Base-by-base conservation (phyloP, 2,329 filamentous ascomycete genomes). In the Pyrenochaeta sp. region DNA sequence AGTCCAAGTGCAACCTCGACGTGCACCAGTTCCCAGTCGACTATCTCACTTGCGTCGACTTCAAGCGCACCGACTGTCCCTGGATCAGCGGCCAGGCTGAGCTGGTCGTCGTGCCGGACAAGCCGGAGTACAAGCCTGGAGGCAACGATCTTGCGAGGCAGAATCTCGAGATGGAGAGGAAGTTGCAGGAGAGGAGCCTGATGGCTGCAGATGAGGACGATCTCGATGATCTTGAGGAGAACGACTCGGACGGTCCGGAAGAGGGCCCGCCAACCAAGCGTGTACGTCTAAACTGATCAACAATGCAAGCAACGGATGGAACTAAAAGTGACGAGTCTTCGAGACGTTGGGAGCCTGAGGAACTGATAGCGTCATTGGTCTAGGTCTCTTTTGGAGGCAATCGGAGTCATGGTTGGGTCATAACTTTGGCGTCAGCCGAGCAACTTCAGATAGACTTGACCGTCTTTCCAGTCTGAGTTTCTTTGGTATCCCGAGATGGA, bases 1-100 rank as follows among this genome's bases (percentile, higher is more conserved):
- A 65, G 15, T 72, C 70, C 19, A 58, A 67, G 15, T 72, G 69
- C 24, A 68, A 72, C 41, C 63, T 77, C 13, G 73, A 77, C 39
- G 46, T 67, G 6, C 54, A 62, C 2, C 50, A 64, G 18, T 68
- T 63, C 21, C 64, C 64, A 0, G 65, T 78, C 21, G 38, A 61
- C 3, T 77, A 78, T 55, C 61, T 80, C 35, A 78, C 77, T 1
- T 78, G 76, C 53, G 66, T 63, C 9, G 61, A 68, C 8, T 65
- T 81, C 29, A 57, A 65, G n/a, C 58, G 60, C 13, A 52, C 55
- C 43, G 68, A 78, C 58, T 61, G 75, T 55, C 74, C 74, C 1
- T 78, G 76, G 72, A 43, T 64, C 8, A 48, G 38, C 13, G 48
- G 43, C 8, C 49, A 46, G n/a, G 42, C 32, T 18, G 26, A 35